Evolutionary conservation across 352 stramenopile genomes (phyloP).

Genomic region (Phytophthora foliorum): DNA sequence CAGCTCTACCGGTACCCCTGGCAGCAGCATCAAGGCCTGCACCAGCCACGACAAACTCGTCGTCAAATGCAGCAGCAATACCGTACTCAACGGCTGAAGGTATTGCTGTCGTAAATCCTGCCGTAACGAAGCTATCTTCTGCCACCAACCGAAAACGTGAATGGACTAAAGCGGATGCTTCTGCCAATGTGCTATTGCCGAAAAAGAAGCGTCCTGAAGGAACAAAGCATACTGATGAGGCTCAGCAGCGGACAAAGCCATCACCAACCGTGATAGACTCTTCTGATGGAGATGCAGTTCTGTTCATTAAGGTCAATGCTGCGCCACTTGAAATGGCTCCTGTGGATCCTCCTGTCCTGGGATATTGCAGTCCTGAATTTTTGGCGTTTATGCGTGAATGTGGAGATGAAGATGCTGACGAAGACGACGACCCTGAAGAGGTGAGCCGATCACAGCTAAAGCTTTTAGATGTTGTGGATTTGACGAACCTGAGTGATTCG

Average conservation of each 20-base stretch:
- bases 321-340: conserved; percentile 12
- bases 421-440: conserved; percentile 56
- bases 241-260: conserved; percentile 14
- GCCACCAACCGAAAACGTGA: neutral
- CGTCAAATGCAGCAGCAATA: neutral
- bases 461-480: conserved; percentile 66
- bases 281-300: conserved; percentile 14
- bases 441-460: conserved; percentile 40
- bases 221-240: neutral
- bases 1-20: neutral
- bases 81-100: neutral
- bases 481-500: conserved; percentile 70
- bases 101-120: neutral
- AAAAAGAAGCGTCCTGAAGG: conserved; percentile 39
- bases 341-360: conserved; percentile 36
- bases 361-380: conserved; percentile 54
- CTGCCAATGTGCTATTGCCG: conserved; percentile 26
- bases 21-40: neutral
- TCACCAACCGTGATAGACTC: neutral
- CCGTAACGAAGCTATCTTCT: neutral
- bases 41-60: neutral
- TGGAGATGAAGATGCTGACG: conserved; percentile 46
- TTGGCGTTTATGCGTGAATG: conserved; percentile 60
- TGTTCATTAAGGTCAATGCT: conserved; percentile 18
- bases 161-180: conserved; percentile 5